A percentile compares a stretch with the other conserved stretches of the same genome.
Conservation (phyloP, 345 rosid species). For the Viola odorata region DNA sequence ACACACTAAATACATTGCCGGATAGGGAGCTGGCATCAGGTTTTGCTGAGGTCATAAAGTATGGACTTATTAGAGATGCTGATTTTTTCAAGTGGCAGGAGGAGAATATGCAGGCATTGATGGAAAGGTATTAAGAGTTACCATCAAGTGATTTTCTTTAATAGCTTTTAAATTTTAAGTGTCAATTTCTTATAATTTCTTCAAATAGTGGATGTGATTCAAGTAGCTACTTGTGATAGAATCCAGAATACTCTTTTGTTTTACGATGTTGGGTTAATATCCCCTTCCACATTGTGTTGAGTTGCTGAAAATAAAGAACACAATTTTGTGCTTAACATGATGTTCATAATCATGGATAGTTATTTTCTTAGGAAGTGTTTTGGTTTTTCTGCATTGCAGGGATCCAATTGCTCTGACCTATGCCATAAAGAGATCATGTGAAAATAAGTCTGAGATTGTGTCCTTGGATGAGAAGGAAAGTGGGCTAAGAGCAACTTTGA, state of each 20-base stretch:
- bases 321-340: neutral
- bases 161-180: too few species aligned
- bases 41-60: conserved; percentile 87
- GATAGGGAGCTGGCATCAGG: conserved; percentile 95
- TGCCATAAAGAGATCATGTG: conserved; percentile 94
- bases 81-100: conserved; percentile 97
- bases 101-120: conserved; percentile 59
- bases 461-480: conserved; percentile 97
- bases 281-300: too few species aligned
- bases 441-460: conserved; percentile 95
- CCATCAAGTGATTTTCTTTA: too few species aligned
- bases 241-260: too few species aligned
- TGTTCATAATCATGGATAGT: neutral
- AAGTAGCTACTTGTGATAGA: neutral
- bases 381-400: conserved; percentile 36
- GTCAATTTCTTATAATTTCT: too few species aligned
- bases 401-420: conserved; percentile 80
- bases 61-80: conserved; percentile 93
- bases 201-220: too few species aligned
- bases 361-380: neutral
- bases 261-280: too few species aligned
- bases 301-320: too few species aligned
- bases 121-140: conserved; percentile 58
- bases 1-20: conserved; percentile 81
- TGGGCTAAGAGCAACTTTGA: conserved; percentile 87